These are phyloP conservation scores for Ceratocystis harringtonii DNA, from an alignment of 2,329 filamentous ascomycete genomes.

Conservation along the genomic window DNA sequence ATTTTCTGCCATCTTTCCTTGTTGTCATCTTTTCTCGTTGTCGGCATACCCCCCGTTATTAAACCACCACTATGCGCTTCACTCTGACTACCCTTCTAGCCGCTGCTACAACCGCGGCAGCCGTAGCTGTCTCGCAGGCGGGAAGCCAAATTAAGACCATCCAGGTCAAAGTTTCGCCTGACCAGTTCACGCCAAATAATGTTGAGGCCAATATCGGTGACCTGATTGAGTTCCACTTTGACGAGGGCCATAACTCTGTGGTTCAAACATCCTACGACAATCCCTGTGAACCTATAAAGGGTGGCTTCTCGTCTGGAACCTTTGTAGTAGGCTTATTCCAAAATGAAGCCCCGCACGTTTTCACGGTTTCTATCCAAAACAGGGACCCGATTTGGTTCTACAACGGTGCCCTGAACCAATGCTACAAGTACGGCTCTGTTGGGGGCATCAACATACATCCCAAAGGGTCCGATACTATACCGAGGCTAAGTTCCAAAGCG, in stretches of 20 bases:
- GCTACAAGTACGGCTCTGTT: constrained; percentile 33
- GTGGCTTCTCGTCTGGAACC: background rate
- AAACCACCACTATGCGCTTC: background rate
- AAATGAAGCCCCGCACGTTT: background rate
- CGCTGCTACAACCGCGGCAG: background rate
- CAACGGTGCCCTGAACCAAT: constrained; percentile 31
- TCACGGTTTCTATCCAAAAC: constrained; percentile 21
- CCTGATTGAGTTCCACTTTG: constrained; percentile 40
- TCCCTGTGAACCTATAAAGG: constrained; percentile 30
- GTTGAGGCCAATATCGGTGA: constrained; percentile 33
- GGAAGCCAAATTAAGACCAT: background rate
- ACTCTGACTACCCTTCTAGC: background rate
- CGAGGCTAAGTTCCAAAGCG: no score
- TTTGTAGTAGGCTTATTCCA: background rate
- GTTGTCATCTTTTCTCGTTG: no score
- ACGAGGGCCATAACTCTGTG: constrained; percentile 36
- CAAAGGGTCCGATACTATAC: no score
- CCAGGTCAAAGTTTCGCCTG: background rate
- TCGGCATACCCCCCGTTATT: background rate
- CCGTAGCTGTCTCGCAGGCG: background rate
- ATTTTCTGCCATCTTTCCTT: no score
- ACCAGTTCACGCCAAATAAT: background rate
- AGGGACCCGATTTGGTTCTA: constrained; percentile 48
- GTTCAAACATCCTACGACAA: constrained; percentile 29
- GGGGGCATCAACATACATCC: constrained; percentile 30